Evolutionary conservation across 305 asterid species (phyloP).

Genomic region (Plantago coronopus): DNA sequence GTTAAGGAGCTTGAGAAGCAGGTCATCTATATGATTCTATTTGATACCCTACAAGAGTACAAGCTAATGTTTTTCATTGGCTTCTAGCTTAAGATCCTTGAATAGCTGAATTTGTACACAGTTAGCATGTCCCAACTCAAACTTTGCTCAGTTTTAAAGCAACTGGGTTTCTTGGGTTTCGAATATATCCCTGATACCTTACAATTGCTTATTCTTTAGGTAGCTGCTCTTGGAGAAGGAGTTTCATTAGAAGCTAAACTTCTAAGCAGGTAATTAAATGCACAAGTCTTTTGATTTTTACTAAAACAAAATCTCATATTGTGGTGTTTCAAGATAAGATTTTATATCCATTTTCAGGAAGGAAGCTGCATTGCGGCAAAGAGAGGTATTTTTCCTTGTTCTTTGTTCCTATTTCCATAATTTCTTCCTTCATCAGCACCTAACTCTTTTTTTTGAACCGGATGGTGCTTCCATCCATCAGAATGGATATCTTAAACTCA

Average conservation of each 20-base stretch:
- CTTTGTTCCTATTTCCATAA: background rate
- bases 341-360: conserved; percentile 53
- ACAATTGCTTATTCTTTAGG: conserved; percentile 46
- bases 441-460: conserved; percentile 21
- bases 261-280: conserved; percentile 65
- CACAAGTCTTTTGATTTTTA: conserved; percentile 20
- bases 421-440: conserved; percentile 8
- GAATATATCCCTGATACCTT: conserved; percentile 17
- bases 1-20: conserved; percentile 96
- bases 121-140: conserved; percentile 1
- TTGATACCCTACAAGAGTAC: conserved; percentile 15
- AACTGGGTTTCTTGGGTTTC: conserved; percentile 17
- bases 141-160: conserved; percentile 9
- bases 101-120: background rate
- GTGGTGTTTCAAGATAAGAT: conserved; percentile 22
- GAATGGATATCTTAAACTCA: conserved; percentile 9
- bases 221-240: conserved; percentile 95
- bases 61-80: conserved; percentile 18
- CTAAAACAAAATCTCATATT: conserved; percentile 8
- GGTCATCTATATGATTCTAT: conserved; percentile 40
- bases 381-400: conserved; percentile 58
- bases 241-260: conserved; percentile 93
- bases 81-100: conserved; percentile 15
- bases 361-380: conserved; percentile 88
- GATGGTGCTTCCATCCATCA: conserved; percentile 10